Evolutionary conservation across 73 alveolate genomes (phyloP).

Genomic region (Diophrys appendiculata): DNA sequence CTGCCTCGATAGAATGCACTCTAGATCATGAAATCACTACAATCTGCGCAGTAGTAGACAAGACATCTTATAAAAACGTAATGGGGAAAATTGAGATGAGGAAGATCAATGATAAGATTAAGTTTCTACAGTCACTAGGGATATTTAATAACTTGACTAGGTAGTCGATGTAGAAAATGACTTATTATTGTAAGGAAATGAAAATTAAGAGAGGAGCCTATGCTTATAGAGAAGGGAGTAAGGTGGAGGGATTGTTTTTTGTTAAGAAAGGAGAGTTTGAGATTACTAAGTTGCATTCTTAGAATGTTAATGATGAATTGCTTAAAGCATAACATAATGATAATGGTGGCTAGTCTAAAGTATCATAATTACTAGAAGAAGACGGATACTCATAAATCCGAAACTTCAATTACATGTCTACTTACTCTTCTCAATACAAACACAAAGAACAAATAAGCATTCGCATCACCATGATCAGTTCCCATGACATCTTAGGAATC

Average conservation of each 20-base stretch:
- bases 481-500: neutral
- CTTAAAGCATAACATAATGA: no score
- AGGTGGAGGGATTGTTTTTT: slow-evolving; percentile 39
- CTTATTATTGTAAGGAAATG: slow-evolving; percentile 49
- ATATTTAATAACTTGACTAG: slow-evolving; percentile 42
- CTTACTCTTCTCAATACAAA: neutral
- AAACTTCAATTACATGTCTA: neutral
- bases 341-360: neutral
- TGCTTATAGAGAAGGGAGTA: slow-evolving; percentile 56
- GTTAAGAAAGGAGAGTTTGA: slow-evolving; percentile 62
- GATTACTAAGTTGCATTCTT: neutral
- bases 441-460: no score
- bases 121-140: slow-evolving; percentile 5
- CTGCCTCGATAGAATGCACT: slow-evolving; percentile 48
- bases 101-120: slow-evolving; percentile 32
- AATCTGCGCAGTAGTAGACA: slow-evolving; percentile 27
- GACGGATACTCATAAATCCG: neutral
- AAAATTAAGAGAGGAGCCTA: slow-evolving; percentile 28
- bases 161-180: slow-evolving; percentile 52
- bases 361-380: neutral
- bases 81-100: slow-evolving; percentile 25
- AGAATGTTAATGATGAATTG: neutral
- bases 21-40: slow-evolving; percentile 14
- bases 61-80: slow-evolving; percentile 21
- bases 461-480: neutral